Evolutionary conservation across 2,329 filamentous ascomycete genomes (phyloP), one percentile per base, ranked within the genome.

Genomic region (Calonectria naviculata): DNA sequence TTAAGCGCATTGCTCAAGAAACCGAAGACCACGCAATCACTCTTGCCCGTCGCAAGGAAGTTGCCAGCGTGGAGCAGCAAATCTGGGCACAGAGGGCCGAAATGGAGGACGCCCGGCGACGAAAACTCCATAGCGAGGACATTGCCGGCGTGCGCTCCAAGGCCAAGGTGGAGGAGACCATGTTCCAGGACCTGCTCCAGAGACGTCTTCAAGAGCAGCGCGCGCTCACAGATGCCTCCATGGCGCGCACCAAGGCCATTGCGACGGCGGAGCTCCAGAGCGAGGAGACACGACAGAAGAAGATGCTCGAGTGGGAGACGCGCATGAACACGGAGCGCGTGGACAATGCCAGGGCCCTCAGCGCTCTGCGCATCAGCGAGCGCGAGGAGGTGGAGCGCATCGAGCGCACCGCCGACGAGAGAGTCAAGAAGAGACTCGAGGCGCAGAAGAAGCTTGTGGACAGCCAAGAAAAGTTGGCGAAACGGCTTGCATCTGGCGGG

Each of bases 371-470:
- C 12, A 78, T 89, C 24, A 81, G 84, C 58, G 89, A 91, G 79
- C 78, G 89, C 13, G 85, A 88, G 77, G 87, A 88, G 73, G 68
- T 89, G 2, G 88, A 89, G 66, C 78, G 81, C 13, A 76, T 89
- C 19, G 88, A 90, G 65, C 78, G 81, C 28, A 82, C 80, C 13
- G 84, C 86, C 15, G 87, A 89, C 41, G 79, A 81, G 36, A 80
- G 89, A 26, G 81, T 88, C 56, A 83, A 83, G 72, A 82, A 78
- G 38, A 78, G 88, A 19, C 79, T 90, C 10, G 83, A 84, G 64
- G 86, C 88, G 77, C 89, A 90, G 80, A 85, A 84, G 81, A 87
- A 84, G 78, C 77, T 90, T 62, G 87, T 90, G 3, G 87, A 90
- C 62, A 83, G 81, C 47, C 83, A 85, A 76, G 83, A 84, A 70